Conservation (phyloP, 1,284 basidiomycete genomes). For the Tremellales sp. region DNA sequence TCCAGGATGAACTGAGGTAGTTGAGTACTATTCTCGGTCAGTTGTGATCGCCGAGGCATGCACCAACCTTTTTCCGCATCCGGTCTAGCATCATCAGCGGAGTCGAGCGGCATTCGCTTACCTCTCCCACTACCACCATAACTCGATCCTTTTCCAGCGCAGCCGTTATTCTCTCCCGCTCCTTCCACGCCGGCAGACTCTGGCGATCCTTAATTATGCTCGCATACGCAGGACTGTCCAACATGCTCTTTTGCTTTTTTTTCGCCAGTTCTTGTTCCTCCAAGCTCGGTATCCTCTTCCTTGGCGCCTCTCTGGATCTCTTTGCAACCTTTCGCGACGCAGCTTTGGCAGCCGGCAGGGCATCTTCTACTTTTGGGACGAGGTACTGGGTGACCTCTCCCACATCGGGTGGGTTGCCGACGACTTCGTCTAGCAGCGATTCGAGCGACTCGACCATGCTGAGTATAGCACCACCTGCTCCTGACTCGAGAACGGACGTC, state of each 20-base stretch:
- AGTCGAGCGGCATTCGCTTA: conserved; percentile 52
- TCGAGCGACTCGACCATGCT: conserved; percentile 72
- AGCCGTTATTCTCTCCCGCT: conserved; percentile 61
- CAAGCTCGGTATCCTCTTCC: conserved; percentile 53
- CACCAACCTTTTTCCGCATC: conserved; percentile 77
- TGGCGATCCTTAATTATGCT: conserved; percentile 59
- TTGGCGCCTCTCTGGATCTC: conserved; percentile 7
- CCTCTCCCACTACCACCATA: conserved; percentile 79
- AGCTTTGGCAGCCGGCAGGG: conserved; percentile 6
- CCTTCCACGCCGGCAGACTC: conserved; percentile 71
- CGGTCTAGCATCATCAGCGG: conserved; percentile 49
- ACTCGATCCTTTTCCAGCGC: conserved; percentile 63
- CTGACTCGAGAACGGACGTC: conserved; percentile 58
- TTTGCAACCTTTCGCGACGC: conserved; percentile 8
- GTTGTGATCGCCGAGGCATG: background rate
- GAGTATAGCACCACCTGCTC: conserved; percentile 68
- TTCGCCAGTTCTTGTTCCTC: conserved; percentile 60
- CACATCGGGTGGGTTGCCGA: conserved; percentile 69
- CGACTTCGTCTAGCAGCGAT: conserved; percentile 61
- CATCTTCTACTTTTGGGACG: conserved; percentile 50
- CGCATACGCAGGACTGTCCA: conserved; percentile 55
- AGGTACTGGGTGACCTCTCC: conserved; percentile 62
- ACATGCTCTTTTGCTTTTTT: conserved; percentile 50
- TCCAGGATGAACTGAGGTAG: conserved; percentile 88
- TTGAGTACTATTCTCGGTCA: conserved; percentile 41